Conservation (phyloP, 768 basidiomycete species). For the Russula sp. region DNA sequence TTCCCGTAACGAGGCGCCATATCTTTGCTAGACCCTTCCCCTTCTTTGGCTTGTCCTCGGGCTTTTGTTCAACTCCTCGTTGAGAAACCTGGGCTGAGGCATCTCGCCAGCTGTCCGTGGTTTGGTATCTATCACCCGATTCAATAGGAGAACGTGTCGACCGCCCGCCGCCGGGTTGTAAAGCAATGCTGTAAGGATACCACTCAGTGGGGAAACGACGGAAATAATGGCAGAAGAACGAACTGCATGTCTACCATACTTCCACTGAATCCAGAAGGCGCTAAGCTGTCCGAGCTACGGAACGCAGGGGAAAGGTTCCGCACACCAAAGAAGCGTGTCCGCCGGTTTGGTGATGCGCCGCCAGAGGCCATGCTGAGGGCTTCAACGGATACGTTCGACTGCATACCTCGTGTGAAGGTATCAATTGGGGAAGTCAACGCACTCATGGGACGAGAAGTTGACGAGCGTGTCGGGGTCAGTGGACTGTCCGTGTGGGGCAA, state of each 20-base stretch:
- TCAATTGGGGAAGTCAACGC: constrained; percentile 47
- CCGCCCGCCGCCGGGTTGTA: constrained; percentile 52
- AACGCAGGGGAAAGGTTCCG: constrained; percentile 64
- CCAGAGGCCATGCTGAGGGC: constrained; percentile 63
- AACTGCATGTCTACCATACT: constrained; percentile 95
- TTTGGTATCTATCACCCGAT: constrained; percentile 20
- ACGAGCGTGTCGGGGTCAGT: constrained; percentile 32
- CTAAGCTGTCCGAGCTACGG: constrained; percentile 76
- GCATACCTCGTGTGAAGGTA: constrained; percentile 50
- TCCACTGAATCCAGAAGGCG: constrained; percentile 73
- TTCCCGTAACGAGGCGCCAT: constrained; percentile 68
- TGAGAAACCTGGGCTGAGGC: constrained; percentile 2
- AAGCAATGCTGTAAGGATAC: constrained; percentile 49
- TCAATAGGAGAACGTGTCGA: constrained; percentile 17
- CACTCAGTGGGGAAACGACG: constrained; percentile 8
- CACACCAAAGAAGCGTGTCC: constrained; percentile 72
- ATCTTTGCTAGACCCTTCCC: constrained; percentile 75
- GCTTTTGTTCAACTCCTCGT: constrained; percentile 21
- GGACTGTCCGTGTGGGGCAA: constrained; percentile 48
- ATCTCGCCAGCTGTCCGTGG: constrained; percentile 23
- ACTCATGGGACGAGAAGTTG: constrained; percentile 44
- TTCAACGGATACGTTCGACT: constrained; percentile 77
- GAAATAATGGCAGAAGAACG: constrained; percentile 28
- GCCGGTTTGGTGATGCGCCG: constrained; percentile 44
- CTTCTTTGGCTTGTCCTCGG: constrained; percentile 52